Evolutionary conservation across 2,329 filamentous ascomycete genomes (phyloP), one percentile per base, ranked within the genome.

Genomic region (Escovopsis sp.): DNA sequence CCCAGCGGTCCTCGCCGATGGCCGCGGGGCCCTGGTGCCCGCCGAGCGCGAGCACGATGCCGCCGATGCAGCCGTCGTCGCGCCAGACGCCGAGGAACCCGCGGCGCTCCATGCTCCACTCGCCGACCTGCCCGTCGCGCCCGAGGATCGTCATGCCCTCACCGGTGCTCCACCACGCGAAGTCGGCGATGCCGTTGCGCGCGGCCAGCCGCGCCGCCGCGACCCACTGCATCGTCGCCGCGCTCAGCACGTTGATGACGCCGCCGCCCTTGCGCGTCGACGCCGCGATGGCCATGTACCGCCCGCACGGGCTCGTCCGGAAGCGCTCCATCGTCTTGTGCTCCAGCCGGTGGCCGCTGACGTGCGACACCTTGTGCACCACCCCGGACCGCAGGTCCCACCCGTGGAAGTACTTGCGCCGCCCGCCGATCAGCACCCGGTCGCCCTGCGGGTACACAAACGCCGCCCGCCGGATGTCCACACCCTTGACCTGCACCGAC

Each of bases 251-350:
- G 59, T 94, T 95, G 62, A 98, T 73, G 42, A 85, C 72, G 52
- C 91, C 91, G 44, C 88, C 87, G 26, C 87, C 86, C 61, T 93
- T 94, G 54, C 76, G 79, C 3, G 80, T 77, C 2, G 84, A 81
- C 12, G 85, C 86, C 12, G 85, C 72, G 4, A 98, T 65, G 10
- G 82, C 91, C 69, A 98, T 81, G 61, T 88, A 88, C 38, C 77
- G 74, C 2, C 89, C 89, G 55, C 85, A 85, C 0, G 91, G 88
- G 38, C 85, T 93, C 26, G 93, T 66, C 53, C 82, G 84, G 70
- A 98, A 94, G 28, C 72, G 72, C 61, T 96, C 91, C 86, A 95
- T 95, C 35, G 76, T 82, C 53, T 80, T 82, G 60, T 95, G 88
- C 61, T 94, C 85, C 43, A 84, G 73, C 50, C 80, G 70, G 51